Conservation (phyloP, 371 early-diverging fungal genomes). For the Sporodiniella umbellata region DNA sequence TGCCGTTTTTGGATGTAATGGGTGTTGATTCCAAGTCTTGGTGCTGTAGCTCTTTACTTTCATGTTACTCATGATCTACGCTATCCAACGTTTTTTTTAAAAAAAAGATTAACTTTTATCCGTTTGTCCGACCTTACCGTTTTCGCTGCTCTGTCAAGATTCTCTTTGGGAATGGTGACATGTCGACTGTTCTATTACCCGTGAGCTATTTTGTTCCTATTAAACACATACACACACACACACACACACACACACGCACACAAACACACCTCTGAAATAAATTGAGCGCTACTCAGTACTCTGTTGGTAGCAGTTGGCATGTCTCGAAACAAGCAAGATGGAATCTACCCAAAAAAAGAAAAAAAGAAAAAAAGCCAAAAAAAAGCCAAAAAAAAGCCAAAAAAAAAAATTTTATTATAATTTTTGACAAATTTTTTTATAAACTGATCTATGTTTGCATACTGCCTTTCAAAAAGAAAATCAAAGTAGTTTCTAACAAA, state of each 20-base stretch:
- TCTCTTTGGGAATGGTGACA: constrained; percentile 58
- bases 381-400: too few species aligned
- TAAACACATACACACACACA: too few species aligned
- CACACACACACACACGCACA: too few species aligned
- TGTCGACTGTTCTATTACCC: constrained; percentile 53
- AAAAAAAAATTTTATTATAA: too few species aligned
- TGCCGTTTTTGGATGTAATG: constrained; percentile 65
- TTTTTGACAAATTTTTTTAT: too few species aligned
- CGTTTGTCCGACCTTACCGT: constrained; percentile 25
- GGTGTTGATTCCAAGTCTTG: constrained; percentile 72
- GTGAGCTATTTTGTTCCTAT: not conserved
- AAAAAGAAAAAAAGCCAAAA: too few species aligned
- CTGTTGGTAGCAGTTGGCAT: constrained; percentile 11
- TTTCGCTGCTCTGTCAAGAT: constrained; percentile 53
- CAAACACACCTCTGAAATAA: constrained; percentile 58
- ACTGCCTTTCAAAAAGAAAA: too few species aligned
- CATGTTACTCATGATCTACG: constrained; percentile 66
- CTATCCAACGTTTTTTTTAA: too few species aligned
- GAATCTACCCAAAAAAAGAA: too few species aligned
- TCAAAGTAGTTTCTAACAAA: too few species aligned
- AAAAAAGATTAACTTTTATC: not conserved
- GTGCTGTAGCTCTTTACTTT: constrained; percentile 61
- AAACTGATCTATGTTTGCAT: too few species aligned
- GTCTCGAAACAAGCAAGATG: too few species aligned
- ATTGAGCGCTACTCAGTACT: constrained; percentile 59